phyloP scores from a whole-genome alignment of 768 basidiomycete species.

The Tylopilus cervinicoccineus region DNA sequence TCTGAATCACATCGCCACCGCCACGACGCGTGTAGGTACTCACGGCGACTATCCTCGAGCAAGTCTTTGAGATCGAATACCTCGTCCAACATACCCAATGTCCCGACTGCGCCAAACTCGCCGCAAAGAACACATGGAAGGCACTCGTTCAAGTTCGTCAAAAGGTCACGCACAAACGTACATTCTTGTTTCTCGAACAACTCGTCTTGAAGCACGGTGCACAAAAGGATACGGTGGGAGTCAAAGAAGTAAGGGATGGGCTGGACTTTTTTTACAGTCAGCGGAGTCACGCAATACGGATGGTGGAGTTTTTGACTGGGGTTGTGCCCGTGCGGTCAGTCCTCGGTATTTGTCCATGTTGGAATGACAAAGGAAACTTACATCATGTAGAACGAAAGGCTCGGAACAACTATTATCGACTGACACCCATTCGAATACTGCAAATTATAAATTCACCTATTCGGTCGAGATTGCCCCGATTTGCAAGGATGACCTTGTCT shows the following conservation, averaged over 20 bases:
- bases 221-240: constrained; percentile 91
- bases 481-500: constrained; percentile 97
- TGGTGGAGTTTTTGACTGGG: constrained; percentile 88
- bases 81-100: constrained; percentile 95
- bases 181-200: constrained; percentile 96
- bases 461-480: constrained; percentile 96
- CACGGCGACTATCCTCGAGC: constrained; percentile 92
- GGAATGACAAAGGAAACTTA: not conserved
- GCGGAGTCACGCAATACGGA: constrained; percentile 89
- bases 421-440: constrained; percentile 88
- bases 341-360: not conserved
- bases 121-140: constrained; percentile 99
- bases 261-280: constrained; percentile 96
- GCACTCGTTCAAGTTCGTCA: constrained; percentile 98
- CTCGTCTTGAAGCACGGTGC: constrained; percentile 94
- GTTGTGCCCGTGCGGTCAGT: constrained; percentile 86
- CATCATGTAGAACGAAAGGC: constrained; percentile 66
- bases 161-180: constrained; percentile 97
- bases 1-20: not conserved
- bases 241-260: constrained; percentile 92
- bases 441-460: constrained; percentile 97
- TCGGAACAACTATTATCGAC: constrained; percentile 93
- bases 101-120: constrained; percentile 87
- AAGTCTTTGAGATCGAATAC: constrained; percentile 95
- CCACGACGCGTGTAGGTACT: constrained; percentile 59